Conservation (phyloP, 2,329 filamentous ascomycete genomes). For the Venturia asperata region DNA sequence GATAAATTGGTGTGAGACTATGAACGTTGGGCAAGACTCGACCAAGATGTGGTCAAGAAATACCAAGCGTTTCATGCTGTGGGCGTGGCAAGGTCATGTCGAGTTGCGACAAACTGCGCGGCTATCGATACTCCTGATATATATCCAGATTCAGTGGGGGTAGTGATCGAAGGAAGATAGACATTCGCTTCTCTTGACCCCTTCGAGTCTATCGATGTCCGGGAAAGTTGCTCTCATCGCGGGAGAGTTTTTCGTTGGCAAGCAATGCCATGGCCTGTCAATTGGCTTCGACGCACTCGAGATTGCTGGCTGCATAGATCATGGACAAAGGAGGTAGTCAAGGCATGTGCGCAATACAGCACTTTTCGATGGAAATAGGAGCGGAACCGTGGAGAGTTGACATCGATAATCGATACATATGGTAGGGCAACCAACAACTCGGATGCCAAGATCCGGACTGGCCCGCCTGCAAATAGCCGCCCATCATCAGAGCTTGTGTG, state of each 20-base stretch:
- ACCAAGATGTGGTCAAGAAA: neutral
- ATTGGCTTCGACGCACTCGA: neutral
- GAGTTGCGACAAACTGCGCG: neutral
- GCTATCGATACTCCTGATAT: too few species aligned
- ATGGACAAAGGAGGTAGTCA: neutral
- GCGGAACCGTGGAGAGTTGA: too few species aligned
- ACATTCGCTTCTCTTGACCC: neutral
- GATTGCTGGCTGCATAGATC: neutral
- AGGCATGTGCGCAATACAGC: neutral
- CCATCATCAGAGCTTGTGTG: constrained; percentile 12
- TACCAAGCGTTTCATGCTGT: constrained; percentile 17
- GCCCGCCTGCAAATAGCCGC: neutral
- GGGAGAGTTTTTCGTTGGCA: neutral
- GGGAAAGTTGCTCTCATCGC: neutral
- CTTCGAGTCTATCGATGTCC: neutral
- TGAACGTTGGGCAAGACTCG: constrained; percentile 7
- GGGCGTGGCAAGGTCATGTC: constrained; percentile 8
- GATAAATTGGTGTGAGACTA: constrained; percentile 2
- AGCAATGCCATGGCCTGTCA: neutral
- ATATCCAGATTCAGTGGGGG: neutral
- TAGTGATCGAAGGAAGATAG: neutral
- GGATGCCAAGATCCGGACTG: neutral
- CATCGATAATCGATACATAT: too few species aligned
- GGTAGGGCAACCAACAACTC: neutral
- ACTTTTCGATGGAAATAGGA: too few species aligned